Conservation (phyloP, 2,329 filamentous ascomycete species). For the Cladosporium sp. region DNA sequence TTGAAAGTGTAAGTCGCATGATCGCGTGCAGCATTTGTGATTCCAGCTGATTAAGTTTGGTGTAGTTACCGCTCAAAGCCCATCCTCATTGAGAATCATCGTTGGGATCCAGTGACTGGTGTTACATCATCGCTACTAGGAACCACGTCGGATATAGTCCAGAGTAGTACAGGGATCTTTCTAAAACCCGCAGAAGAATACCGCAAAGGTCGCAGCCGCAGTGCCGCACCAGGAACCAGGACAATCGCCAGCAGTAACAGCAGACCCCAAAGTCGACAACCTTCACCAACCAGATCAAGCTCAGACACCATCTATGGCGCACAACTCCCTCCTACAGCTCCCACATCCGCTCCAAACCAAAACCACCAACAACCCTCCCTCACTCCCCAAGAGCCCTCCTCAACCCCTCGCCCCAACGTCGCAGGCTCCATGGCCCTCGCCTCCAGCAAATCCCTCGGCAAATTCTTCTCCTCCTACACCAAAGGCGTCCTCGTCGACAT, state of each 20-base stretch:
- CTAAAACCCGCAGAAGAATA: conserved; percentile 20
- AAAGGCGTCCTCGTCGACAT: conserved; percentile 19
- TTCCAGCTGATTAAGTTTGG: not conserved
- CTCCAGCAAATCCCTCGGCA: conserved; percentile 16
- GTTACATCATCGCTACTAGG: conserved; percentile 5
- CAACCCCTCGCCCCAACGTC: conserved; percentile 6
- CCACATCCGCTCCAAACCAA: not conserved
- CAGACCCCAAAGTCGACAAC: not conserved
- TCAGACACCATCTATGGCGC: not conserved
- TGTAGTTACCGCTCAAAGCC: conserved; percentile 15
- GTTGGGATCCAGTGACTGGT: conserved; percentile 19
- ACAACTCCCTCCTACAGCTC: no score
- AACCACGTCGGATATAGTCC: not conserved
- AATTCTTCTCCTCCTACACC: conserved; percentile 12
- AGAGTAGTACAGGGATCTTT: conserved; percentile 4
- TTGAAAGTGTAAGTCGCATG: conserved; percentile 14
- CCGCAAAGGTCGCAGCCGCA: conserved; percentile 15
- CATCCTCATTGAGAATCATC: conserved; percentile 19
- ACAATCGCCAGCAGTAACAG: not conserved
- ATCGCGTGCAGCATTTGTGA: not conserved
- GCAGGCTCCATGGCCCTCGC: conserved; percentile 18
- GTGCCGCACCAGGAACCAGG: not conserved
- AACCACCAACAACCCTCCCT: no score
- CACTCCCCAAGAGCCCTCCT: no score
- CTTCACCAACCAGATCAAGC: not conserved